These are phyloP conservation scores for Aspergillus proliferans DNA, from an alignment of 2,329 filamentous ascomycete species.

Conservation along the genomic window DNA sequence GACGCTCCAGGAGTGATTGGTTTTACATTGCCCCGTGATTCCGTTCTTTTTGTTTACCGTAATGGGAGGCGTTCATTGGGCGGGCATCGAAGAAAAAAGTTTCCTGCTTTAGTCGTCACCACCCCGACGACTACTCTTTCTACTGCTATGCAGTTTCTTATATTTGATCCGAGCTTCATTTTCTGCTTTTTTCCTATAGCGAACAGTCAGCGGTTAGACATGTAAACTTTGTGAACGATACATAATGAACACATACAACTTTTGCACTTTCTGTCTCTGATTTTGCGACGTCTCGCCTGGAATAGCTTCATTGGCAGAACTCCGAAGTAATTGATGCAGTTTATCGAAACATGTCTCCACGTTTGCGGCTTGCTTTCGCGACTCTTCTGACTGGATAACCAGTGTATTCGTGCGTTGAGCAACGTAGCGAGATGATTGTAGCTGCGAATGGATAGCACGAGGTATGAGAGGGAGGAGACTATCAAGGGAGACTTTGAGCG, in stretches of 20 bases:
- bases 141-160: conserved; percentile 57
- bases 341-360: conserved; percentile 54
- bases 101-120: conserved; percentile 23
- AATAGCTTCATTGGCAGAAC: conserved; percentile 46
- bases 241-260: conserved; percentile 38
- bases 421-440: conserved; percentile 51
- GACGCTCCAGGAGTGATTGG: conserved; percentile 17
- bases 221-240: neutral
- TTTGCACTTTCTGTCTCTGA: conserved; percentile 50
- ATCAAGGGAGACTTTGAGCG: conserved; percentile 51
- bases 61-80: conserved; percentile 20
- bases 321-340: conserved; percentile 49
- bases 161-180: conserved; percentile 52
- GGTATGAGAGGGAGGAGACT: conserved; percentile 51
- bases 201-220: conserved; percentile 10
- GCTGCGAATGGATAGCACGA: conserved; percentile 44
- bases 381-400: conserved; percentile 59
- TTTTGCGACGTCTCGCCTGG: conserved; percentile 56
- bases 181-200: conserved; percentile 48
- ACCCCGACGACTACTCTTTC: conserved; percentile 52
- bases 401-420: conserved; percentile 48
- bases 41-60: conserved; percentile 7
- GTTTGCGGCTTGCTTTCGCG: conserved; percentile 56
- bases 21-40: conserved; percentile 5
- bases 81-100: conserved; percentile 9